Evolutionary conservation across 768 basidiomycete species (phyloP), one percentile per base, ranked within the genome.

Genomic region (Symmetrospora coprosmae): DNA sequence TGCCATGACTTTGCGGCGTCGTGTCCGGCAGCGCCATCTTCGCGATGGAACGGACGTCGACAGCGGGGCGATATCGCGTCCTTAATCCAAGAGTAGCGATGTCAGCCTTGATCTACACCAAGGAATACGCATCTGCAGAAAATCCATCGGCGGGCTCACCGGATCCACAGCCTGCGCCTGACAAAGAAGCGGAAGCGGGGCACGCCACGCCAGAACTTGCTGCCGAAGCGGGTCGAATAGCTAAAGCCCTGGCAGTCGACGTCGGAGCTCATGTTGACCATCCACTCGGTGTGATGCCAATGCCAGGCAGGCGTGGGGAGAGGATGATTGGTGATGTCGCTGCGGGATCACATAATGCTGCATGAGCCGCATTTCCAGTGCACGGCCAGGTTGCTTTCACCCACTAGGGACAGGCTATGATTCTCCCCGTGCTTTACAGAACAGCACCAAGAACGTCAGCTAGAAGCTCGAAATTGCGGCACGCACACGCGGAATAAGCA

Each of bases 151-250:
- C 45, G 28, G 3, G 21, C 49, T 14, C 40, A 30, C 28, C 58
- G 43, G 17, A 62, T 39, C 61, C 61, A 62, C 21, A 60, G 31
- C 19, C 61, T 37, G 9, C 61, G 50, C 2, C 61, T 19, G 13
- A 62, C 61, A 38, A 62, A 62, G 21, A 50, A 62, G 8, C 61
- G 61, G 8, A 37, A 41, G 19, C 55, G 40, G 2, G 50, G 39
- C 11, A 50, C 33, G 2, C 34, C 49, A 5, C 61, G 37, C 58
- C 58, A 60, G 33, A 19, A 46, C 19, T 46, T 47, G 41, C 38
- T 40, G 14, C 23, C 11, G 40, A 62, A 62, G 30, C 56, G 50
- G n/a, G 50, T 60, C 5, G 50, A 43, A 23, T 62, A 62, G 16
- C 19, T 34, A 27, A 41, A 62, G 14, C 61, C 61, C 30, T 62